phyloP scores from a whole-genome alignment of 2,329 filamentous ascomycete genomes.

The Rutstroemia sp. region DNA sequence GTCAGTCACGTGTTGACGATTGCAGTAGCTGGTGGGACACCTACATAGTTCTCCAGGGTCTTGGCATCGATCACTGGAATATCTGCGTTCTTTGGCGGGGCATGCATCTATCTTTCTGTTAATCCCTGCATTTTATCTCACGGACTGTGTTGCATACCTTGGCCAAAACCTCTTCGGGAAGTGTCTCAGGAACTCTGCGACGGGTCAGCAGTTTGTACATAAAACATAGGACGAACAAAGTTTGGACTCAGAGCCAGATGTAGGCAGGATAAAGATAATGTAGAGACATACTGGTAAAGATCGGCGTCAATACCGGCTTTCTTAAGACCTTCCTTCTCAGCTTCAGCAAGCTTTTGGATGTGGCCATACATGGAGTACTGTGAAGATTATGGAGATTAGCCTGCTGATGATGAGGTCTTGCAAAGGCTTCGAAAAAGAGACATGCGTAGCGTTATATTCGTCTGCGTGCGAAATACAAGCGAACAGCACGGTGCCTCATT shows the following conservation, averaged over 20 bases:
- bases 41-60: slow-evolving; percentile 56
- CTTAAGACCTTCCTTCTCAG: slow-evolving; percentile 85
- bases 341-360: slow-evolving; percentile 74
- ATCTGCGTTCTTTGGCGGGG: slow-evolving; percentile 61
- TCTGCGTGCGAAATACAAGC: no score
- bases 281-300: slow-evolving; percentile 45
- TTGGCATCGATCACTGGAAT: slow-evolving; percentile 54
- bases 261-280: background rate
- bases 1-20: background rate
- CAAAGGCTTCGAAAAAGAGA: background rate
- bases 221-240: no score
- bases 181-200: slow-evolving; percentile 66
- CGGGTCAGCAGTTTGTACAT: background rate
- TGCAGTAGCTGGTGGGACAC: background rate
- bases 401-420: background rate
- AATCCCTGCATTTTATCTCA: no score
- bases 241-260: background rate
- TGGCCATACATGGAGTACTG: slow-evolving; percentile 96
- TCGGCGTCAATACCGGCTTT: slow-evolving; percentile 76
- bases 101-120: slow-evolving; percentile 57
- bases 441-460: no score
- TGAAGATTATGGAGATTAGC: background rate
- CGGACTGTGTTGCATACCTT: slow-evolving; percentile 37
- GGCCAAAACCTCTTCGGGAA: slow-evolving; percentile 68
- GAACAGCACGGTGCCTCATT: no score